These are phyloP conservation scores for Candida vaughaniae DNA, from an alignment of 805 yeast genomes.

Conservation along the genomic window DNA sequence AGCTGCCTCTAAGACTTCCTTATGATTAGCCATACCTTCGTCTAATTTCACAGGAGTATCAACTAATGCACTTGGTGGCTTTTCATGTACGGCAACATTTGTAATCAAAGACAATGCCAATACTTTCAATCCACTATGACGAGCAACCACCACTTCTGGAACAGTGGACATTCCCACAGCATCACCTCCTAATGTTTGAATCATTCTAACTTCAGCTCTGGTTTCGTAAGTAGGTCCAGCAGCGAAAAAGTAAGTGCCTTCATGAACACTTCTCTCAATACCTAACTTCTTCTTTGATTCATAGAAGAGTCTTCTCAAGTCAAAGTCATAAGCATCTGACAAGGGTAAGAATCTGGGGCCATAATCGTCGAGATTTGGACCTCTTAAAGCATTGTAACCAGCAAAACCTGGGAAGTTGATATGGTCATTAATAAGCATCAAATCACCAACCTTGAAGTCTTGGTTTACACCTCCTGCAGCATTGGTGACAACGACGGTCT, in stretches of 20 bases:
- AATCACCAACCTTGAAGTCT: constrained; percentile 72
- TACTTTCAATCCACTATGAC: constrained; percentile 81
- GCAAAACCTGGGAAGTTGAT: constrained; percentile 88
- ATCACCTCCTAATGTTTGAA: constrained; percentile 77
- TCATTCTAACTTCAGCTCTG: constrained; percentile 84
- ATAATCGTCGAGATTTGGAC: constrained; percentile 73
- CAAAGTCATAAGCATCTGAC: constrained; percentile 84
- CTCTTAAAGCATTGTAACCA: constrained; percentile 84
- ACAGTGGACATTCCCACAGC: constrained; percentile 98
- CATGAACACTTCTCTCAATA: constrained; percentile 66
- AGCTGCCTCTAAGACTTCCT: constrained; percentile 87
- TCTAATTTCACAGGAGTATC: constrained; percentile 52
- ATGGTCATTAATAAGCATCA: constrained; percentile 90
- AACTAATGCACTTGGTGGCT: constrained; percentile 66
- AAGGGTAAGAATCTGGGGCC: constrained; percentile 89
- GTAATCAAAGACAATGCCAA: constrained; percentile 86
- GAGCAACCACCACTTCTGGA: constrained; percentile 91
- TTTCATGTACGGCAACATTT: constrained; percentile 70
- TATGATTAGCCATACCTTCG: constrained; percentile 83
- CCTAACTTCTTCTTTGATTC: constrained; percentile 44
- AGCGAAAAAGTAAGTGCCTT: constrained; percentile 82
- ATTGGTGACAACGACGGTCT: constrained; percentile 77
- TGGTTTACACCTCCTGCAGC: constrained; percentile 92
- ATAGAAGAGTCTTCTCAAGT: constrained; percentile 62
- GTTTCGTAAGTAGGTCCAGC: constrained; percentile 95